A percentile compares a stretch with the other conserved stretches of the same genome.
Conservation (phyloP, 345 rosid genomes). For the Sonneratia caseolaris region DNA sequence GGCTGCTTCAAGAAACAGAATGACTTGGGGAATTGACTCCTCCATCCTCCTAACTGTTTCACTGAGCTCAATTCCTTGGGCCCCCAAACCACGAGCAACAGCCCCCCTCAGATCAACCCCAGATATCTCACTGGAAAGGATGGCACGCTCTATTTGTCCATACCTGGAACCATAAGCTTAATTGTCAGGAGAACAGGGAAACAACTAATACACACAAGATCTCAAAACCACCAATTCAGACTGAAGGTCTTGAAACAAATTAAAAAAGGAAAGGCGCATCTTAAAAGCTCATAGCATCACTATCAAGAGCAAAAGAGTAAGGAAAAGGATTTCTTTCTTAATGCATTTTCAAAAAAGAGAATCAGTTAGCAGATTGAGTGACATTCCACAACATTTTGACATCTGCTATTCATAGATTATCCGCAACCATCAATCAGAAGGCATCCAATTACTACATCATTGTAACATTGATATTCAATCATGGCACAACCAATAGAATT, state of each 20-base stretch:
- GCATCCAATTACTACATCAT: neutral
- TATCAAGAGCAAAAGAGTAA: neutral
- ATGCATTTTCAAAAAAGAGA: neutral
- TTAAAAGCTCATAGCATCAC: neutral
- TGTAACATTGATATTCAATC: neutral
- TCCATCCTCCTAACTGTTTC: conserved; percentile 99
- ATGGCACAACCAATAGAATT: neutral
- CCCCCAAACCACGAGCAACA: conserved; percentile 92
- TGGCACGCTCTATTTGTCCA: conserved; percentile 89
- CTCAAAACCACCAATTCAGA: neutral
- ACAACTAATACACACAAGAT: neutral
- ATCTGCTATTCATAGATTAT: neutral
- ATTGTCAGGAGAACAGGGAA: neutral
- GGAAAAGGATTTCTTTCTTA: neutral
- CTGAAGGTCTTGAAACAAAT: neutral
- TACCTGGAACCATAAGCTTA: conserved; percentile 35
- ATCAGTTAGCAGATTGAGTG: neutral
- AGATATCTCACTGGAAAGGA: conserved; percentile 82
- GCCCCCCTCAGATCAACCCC: conserved; percentile 95
- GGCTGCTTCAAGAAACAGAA: conserved; percentile 87
- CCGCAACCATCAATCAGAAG: neutral
- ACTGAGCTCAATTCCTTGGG: conserved; percentile 96
- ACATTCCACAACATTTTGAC: neutral
- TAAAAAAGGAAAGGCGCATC: neutral
- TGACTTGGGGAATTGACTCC: conserved; percentile 91